Evolutionary conservation across 352 stramenopile species (phyloP), one percentile per base, ranked within the genome.

Genomic region (Globisporangium nunn): DNA sequence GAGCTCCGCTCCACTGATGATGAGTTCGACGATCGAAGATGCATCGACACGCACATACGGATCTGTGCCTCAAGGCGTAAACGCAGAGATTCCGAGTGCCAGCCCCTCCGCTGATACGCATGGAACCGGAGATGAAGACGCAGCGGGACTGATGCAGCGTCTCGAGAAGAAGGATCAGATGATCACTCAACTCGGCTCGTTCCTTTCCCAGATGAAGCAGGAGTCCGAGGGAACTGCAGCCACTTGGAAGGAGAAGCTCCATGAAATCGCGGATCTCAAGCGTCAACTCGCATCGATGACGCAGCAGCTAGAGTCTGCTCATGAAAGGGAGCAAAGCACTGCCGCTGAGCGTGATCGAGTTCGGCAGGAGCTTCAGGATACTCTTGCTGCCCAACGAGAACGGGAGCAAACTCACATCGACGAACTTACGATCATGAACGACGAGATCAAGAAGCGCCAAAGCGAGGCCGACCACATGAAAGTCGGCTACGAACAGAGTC

Each of bases 151-250:
- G 1, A 56, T 71, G 41, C 54, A 65, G 17, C 61, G 70, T 0
- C 63, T 74, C 14, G 70, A 88, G 41, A 85, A 82, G 62, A 87
- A 82, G 53, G 76, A 81, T 1, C 74, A 85, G 28, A 85, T 87
- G 61, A 68, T 89, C 14, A 63, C 71, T 1, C 79, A 89, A 40
- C 63, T 89, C n/a, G 76, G 76, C 12, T 81, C 74, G 0, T 81
- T 89, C n/a, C 54, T 89, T 5, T 67, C 75, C 1, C 79, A 89
- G 45, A 86, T 89, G 72, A 81, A 89, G 57, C 79, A 87, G 41
- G 76, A 89, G 15, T 81, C 76, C 0, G 76, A 89, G 54, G 76
- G 75, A 2, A 87, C 68, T 3, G 68, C 74, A 0, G 64, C 64
- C 17, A 74, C 71, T 4, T 87, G 75, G 76, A 82, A 84, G 11